Evolutionary conservation across 805 yeast species (phyloP).

Genomic region (Yamadazyma olivae): DNA sequence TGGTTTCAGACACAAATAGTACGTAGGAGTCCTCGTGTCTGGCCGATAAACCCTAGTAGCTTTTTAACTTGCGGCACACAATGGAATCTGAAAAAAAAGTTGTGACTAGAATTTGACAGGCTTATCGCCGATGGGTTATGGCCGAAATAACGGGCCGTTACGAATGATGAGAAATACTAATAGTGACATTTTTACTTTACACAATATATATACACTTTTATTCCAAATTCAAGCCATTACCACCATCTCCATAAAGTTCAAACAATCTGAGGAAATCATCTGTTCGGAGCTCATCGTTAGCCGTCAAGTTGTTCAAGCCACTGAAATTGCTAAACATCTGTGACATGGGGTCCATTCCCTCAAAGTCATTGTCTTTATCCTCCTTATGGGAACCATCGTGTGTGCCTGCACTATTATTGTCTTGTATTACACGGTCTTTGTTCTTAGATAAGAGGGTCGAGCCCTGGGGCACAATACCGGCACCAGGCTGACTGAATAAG

Average conservation of each 20-base stretch:
- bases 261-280: conserved; percentile 35
- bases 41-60: too few species aligned
- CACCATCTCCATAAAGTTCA: conserved; percentile 31
- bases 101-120: too few species aligned
- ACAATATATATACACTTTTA: neutral
- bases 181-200: too few species aligned
- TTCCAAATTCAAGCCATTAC: conserved; percentile 3
- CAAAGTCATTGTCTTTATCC: conserved; percentile 2
- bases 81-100: too few species aligned
- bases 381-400: conserved; percentile 1
- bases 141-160: too few species aligned
- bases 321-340: conserved; percentile 3
- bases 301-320: conserved; percentile 8
- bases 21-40: too few species aligned
- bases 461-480: neutral
- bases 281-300: conserved; percentile 16
- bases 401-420: neutral
- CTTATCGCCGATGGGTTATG: too few species aligned
- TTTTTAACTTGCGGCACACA: too few species aligned
- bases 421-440: neutral
- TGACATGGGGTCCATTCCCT: conserved; percentile 3
- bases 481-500: neutral
- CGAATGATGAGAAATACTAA: too few species aligned
- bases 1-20: too few species aligned
- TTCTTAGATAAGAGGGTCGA: neutral